Evolutionary conservation across 108 stramenopile genomes (phyloP).

Genomic region (Conticribra guillardii): DNA sequence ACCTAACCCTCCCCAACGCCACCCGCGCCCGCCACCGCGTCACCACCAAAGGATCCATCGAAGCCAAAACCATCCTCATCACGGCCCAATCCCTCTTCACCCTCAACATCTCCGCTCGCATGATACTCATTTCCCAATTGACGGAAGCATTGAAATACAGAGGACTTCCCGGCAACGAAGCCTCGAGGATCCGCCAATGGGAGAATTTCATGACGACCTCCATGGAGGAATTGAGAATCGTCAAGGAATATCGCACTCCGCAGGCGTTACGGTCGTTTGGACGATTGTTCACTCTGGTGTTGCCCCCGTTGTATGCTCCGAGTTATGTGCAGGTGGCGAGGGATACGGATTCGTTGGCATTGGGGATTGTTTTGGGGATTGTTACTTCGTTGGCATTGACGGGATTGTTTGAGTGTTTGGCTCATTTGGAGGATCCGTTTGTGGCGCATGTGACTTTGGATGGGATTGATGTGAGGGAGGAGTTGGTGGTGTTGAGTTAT

Average conservation of each 20-base stretch:
- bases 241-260: slow-evolving; percentile 69
- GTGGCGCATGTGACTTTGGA: slow-evolving; percentile 55
- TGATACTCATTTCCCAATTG: slow-evolving; percentile 43
- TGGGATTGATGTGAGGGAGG: slow-evolving; percentile 67
- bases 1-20: slow-evolving; percentile 59
- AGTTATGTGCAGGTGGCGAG: slow-evolving; percentile 68
- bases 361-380: slow-evolving; percentile 66
- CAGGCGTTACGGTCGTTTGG: slow-evolving; percentile 64
- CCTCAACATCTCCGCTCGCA: slow-evolving; percentile 49
- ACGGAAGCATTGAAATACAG: slow-evolving; percentile 50
- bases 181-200: slow-evolving; percentile 60
- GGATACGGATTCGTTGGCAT: slow-evolving; percentile 59
- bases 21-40: slow-evolving; percentile 56
- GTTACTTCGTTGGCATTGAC: slow-evolving; percentile 57
- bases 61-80: slow-evolving; percentile 50
- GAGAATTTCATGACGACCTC: slow-evolving; percentile 46
- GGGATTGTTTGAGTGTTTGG: slow-evolving; percentile 48
- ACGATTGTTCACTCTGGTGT: slow-evolving; percentile 55
- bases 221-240: slow-evolving; percentile 56
- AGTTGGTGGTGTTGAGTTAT: slow-evolving; percentile 45
- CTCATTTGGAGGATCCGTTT: slow-evolving; percentile 53
- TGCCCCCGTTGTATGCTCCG: slow-evolving; percentile 67
- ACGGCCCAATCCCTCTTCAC: slow-evolving; percentile 37
- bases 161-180: slow-evolving; percentile 54
- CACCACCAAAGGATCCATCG: slow-evolving; percentile 35